A percentile compares a stretch with the other conserved stretches of the same genome.
These are phyloP conservation scores for Colletotrichum nymphaeae DNA, from an alignment of 2,329 filamentous ascomycete species.

Conservation along the genomic window DNA sequence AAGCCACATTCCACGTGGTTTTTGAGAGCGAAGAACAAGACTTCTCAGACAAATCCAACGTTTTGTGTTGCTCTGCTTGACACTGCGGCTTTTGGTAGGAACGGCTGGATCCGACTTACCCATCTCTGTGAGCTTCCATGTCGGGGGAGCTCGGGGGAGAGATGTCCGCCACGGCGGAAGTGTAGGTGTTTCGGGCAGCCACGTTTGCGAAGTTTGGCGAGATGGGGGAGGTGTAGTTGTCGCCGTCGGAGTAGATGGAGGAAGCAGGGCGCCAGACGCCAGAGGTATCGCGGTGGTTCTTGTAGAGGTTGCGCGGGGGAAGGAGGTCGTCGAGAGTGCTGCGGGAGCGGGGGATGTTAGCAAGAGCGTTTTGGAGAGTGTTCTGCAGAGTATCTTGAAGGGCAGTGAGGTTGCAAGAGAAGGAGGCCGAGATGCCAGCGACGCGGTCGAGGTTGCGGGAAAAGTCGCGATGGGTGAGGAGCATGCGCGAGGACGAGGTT, in stretches of 20 bases:
- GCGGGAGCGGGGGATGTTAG: slow-evolving; percentile 14
- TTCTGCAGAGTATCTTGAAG: not conserved
- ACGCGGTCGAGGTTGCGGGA: slow-evolving; percentile 1
- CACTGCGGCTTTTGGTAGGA: not conserved
- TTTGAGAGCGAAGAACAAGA: slow-evolving; percentile 23
- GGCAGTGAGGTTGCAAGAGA: not conserved
- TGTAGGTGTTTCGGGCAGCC: slow-evolving; percentile 34
- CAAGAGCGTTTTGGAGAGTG: not conserved
- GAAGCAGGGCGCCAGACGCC: slow-evolving; percentile 35
- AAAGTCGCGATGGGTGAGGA: slow-evolving; percentile 11
- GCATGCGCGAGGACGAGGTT: slow-evolving; percentile 18
- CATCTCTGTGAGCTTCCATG: slow-evolving; percentile 46
- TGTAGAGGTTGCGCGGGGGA: slow-evolving; percentile 16
- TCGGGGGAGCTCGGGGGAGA: slow-evolving; percentile 71
- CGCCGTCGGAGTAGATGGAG: slow-evolving; percentile 30
- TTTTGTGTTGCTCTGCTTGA: not conserved
- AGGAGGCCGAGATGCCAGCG: not conserved
- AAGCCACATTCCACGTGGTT: slow-evolving; percentile 12
- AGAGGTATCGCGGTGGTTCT: not conserved
- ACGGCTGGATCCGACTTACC: slow-evolving; percentile 50
- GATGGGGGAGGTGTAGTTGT: slow-evolving; percentile 27
- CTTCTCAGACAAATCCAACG: not conserved
- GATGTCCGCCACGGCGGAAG: slow-evolving; percentile 49
- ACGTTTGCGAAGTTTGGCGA: slow-evolving; percentile 35
- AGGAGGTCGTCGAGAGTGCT: slow-evolving; percentile 25